phyloP scores from a whole-genome alignment of 495 filamentous ascomycete species.

The Filosporella fistucella region DNA sequence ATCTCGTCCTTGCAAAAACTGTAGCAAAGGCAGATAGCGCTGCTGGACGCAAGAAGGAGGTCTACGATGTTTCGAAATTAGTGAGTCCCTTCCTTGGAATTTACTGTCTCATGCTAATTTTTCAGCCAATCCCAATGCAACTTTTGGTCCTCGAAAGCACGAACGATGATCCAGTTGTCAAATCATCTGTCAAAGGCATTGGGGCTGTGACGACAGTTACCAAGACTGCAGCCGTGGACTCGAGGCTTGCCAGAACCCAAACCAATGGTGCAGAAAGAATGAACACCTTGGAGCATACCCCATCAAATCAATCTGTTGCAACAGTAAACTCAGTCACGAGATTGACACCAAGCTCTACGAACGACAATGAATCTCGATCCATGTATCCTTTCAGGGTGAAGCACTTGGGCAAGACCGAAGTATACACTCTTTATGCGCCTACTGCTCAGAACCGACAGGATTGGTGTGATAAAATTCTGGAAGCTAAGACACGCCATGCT shows the following conservation, averaged over 20 bases:
- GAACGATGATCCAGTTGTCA: constrained; percentile 85
- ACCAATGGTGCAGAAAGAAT: constrained; percentile 41
- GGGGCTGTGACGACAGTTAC: constrained; percentile 57
- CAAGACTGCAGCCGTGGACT: constrained; percentile 41
- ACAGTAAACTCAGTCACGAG: constrained; percentile 39
- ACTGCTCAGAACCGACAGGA: constrained; percentile 68
- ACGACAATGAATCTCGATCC: constrained; percentile 65
- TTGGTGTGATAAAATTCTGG: constrained; percentile 91
- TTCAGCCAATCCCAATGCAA: constrained; percentile 91
- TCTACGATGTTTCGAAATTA: constrained; percentile 92
- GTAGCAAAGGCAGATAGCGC: constrained; percentile 60
- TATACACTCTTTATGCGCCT: constrained; percentile 83
- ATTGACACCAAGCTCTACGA: constrained; percentile 36
- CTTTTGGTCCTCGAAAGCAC: constrained; percentile 86
- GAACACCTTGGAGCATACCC: constrained; percentile 58
- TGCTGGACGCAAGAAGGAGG: constrained; percentile 67
- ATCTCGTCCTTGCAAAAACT: constrained; percentile 86
- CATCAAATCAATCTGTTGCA: constrained; percentile 44
- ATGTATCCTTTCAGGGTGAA: constrained; percentile 95
- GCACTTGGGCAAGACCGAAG: constrained; percentile 81
- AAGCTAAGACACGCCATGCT: constrained; percentile 91
- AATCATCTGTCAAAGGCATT: constrained; percentile 73
- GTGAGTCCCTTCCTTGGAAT: constrained; percentile 37
- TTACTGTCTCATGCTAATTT: constrained; percentile 7
- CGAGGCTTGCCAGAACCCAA: constrained; percentile 17